Evolutionary conservation across 169 alveolate genomes (phyloP), one percentile per base, ranked within the genome.

Genomic region (Cyclospora cayetanensis): DNA sequence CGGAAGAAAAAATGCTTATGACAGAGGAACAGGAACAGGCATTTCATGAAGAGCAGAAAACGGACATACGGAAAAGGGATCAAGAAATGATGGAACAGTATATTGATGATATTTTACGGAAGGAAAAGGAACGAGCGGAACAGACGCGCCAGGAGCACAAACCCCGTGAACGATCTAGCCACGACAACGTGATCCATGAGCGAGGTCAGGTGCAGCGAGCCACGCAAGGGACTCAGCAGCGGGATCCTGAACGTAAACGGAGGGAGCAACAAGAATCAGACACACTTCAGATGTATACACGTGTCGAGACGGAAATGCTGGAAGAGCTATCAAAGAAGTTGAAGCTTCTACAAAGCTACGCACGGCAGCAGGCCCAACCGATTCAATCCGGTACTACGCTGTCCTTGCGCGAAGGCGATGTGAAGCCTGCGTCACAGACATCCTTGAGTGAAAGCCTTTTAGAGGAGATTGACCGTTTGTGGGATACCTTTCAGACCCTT

Each of bases 11-110:
- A 1, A 74, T 55, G 39, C 34, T 12, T 9, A 9, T 20, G 39
- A 74, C 65, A 27, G 85, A 74, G 22, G 85, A 25, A n/a, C 34
- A 74, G 22, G 85, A 74, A n/a, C 34, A 74, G 22, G 65, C 85
- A 3, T 1, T 22, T 20, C 50, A 63, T 9, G 85, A 20, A 39
- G 42, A 65, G 77, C 77, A 65, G 77, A 29, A 35, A 22, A 50
- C 15, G 83, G 34, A 70, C 3, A 20, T 7, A 29, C 55, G 20
- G 53, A 29, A 12, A 4, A 29, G 12, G 7, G 83, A 29, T 20
- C 55, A 27, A 4, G 83, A 29, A 70, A 29, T 50, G 83, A 9
- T 35, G 29, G 65, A 74, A 27, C 85, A 74, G 41, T 43, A 39
- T 55, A 12, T 60, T 46, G 0, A 12, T 1, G n/a, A n/a, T n/a